Evolutionary conservation across 179 eudicot species (phyloP).

Genomic region (Gypsophila paniculata): DNA sequence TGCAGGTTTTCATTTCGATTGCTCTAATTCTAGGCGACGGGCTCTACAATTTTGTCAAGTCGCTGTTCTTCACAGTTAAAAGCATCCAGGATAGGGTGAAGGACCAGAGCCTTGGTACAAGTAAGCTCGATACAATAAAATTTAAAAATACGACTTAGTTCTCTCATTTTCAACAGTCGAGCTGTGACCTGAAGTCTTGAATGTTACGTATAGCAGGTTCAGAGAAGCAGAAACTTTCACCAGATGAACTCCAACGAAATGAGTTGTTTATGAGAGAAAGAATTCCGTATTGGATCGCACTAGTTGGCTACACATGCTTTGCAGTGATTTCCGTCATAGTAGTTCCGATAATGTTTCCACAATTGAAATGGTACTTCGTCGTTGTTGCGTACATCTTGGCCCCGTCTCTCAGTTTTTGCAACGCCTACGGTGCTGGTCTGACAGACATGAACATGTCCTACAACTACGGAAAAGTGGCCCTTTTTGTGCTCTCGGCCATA

Average conservation of each 20-base stretch:
- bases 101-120: slow-evolving; percentile 30
- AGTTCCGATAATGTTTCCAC: slow-evolving; percentile 69
- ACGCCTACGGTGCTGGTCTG: slow-evolving; percentile 83
- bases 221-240: slow-evolving; percentile 36
- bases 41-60: slow-evolving; percentile 74
- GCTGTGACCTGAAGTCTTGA: slow-evolving; percentile 4
- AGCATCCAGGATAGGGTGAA: slow-evolving; percentile 40
- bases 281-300: slow-evolving; percentile 70
- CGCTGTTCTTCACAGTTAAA: slow-evolving; percentile 45
- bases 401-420: slow-evolving; percentile 73
- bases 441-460: slow-evolving; percentile 92
- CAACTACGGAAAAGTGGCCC: slow-evolving; percentile 85
- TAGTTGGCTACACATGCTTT: slow-evolving; percentile 51
- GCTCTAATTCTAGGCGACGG: slow-evolving; percentile 87
- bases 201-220: slow-evolving; percentile 14
- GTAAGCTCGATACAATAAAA: slow-evolving; percentile 21
- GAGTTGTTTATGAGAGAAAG: slow-evolving; percentile 61
- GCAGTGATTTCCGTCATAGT: slow-evolving; percentile 51
- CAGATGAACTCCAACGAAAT: slow-evolving; percentile 32
- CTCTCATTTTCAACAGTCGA: slow-evolving; percentile 14
- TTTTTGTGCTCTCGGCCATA: slow-evolving; percentile 64
- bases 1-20: slow-evolving; percentile 81
- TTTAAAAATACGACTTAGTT: neutral
- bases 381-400: slow-evolving; percentile 62
- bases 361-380: slow-evolving; percentile 72